Evolutionary conservation across 441 rosid species (phyloP).

Genomic region (Bruguiera hainesii): DNA sequence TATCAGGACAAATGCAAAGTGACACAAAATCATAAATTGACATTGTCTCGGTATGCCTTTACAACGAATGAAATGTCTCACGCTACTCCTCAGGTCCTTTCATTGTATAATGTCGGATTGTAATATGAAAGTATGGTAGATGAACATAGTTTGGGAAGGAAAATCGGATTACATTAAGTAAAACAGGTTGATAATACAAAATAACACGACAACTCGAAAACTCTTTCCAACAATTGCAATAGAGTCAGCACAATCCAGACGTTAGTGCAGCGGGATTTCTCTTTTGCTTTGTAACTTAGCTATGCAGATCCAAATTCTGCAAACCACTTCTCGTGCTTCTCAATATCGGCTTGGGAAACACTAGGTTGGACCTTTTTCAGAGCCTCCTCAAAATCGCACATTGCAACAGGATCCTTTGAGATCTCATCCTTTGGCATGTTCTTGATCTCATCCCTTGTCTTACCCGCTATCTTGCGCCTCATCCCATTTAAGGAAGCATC

Average conservation of each 20-base stretch:
- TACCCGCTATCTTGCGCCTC: conserved; percentile 99
- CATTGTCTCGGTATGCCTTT: background rate
- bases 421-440: conserved; percentile 98
- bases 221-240: conserved; percentile 9
- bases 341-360: conserved; percentile 84
- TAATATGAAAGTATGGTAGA: background rate
- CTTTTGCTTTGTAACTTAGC: background rate
- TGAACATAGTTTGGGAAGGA: background rate
- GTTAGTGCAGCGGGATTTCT: background rate
- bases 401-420: conserved; percentile 94
- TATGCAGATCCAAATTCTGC: conserved; percentile 86
- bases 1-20: no score
- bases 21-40: no score
- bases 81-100: background rate
- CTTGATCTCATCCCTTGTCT: conserved; percentile 97
- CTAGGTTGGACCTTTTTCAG: conserved; percentile 86
- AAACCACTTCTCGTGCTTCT: conserved; percentile 98
- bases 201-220: conserved; percentile 9
- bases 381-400: conserved; percentile 99
- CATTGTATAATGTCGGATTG: background rate
- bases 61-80: background rate
- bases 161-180: conserved; percentile 13
- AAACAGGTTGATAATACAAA: conserved; percentile 14
- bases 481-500: conserved; percentile 98
- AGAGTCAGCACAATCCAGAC: conserved; percentile 12